These are phyloP conservation scores for Pythium biforme DNA, from an alignment of 352 stramenopile species.

Conservation along the genomic window DNA sequence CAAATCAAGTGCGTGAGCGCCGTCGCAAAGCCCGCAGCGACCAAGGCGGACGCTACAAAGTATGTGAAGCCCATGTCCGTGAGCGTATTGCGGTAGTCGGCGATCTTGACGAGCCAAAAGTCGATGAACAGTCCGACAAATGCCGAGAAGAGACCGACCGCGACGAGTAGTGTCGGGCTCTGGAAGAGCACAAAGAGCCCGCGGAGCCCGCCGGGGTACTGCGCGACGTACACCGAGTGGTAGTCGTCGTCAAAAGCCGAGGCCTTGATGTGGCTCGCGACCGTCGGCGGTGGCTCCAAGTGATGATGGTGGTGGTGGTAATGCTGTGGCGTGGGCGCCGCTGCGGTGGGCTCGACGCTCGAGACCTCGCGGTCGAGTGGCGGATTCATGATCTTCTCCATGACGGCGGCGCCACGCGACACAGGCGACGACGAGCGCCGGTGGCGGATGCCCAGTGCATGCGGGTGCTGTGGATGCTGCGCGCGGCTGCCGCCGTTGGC, in stretches of 20 bases:
- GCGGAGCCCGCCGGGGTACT: conserved; percentile 50
- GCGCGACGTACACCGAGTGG: conserved; percentile 76
- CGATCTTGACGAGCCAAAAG: conserved; percentile 62
- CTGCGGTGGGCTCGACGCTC: conserved; percentile 9
- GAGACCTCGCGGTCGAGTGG: conserved; percentile 52
- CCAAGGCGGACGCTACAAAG: conserved; percentile 56
- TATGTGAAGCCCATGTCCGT: conserved; percentile 49
- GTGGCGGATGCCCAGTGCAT: conserved; percentile 11
- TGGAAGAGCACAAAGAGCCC: conserved; percentile 70
- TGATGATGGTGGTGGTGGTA: neutral
- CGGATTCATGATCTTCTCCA: conserved; percentile 77
- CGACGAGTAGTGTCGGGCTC: conserved; percentile 63
- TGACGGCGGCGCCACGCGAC: conserved; percentile 54
- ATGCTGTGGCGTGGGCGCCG: neutral
- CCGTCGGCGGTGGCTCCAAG: neutral
- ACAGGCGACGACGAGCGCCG: conserved; percentile 20
- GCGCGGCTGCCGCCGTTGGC: neutral
- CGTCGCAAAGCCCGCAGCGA: conserved; percentile 45
- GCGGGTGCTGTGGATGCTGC: neutral
- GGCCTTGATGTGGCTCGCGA: conserved; percentile 40
- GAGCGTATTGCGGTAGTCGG: conserved; percentile 60
- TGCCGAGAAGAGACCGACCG: conserved; percentile 68
- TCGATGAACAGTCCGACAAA: conserved; percentile 62
- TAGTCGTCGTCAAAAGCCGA: conserved; percentile 65
- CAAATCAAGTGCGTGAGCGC: conserved; percentile 60